phyloP scores from a whole-genome alignment of 331 rosid genomes.

The Stylosanthes scabra region DNA sequence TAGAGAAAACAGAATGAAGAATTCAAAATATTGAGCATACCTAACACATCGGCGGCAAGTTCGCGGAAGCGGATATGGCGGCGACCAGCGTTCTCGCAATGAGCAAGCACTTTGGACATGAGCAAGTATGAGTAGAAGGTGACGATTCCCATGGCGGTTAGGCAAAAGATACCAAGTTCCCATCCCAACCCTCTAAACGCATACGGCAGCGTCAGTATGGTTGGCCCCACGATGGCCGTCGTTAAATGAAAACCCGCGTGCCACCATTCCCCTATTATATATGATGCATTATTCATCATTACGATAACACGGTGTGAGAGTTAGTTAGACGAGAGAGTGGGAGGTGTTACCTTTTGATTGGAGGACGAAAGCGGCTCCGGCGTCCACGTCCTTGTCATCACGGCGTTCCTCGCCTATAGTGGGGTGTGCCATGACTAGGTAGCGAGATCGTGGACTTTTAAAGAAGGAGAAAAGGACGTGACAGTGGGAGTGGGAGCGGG shows the following conservation, averaged over 20 bases:
- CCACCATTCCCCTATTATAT: constrained; percentile 77
- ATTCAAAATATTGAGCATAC: constrained; percentile 28
- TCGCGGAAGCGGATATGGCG: constrained; percentile 90
- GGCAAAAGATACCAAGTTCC: constrained; percentile 61
- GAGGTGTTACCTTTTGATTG: constrained; percentile 64
- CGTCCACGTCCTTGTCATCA: constrained; percentile 45
- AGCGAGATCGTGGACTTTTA: background rate
- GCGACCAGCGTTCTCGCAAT: constrained; percentile 72
- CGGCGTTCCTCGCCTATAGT: constrained; percentile 17
- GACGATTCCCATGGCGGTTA: constrained; percentile 65
- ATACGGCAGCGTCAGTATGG: constrained; percentile 71
- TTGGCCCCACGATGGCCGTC: constrained; percentile 90
- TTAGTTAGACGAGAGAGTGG: background rate
- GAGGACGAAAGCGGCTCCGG: constrained; percentile 80
- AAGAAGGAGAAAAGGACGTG: background rate
- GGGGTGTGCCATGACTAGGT: constrained; percentile 34
- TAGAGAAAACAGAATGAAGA: too few relatives aligned
- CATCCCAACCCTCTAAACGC: constrained; percentile 77
- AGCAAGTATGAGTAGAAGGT: constrained; percentile 75
- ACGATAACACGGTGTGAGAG: too few relatives aligned
- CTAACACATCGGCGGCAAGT: constrained; percentile 79
- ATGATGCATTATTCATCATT: background rate
- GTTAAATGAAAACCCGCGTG: constrained; percentile 89
- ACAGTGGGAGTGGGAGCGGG: background rate
- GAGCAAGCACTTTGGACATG: constrained; percentile 69